Evolutionary conservation across 176 grass and related monocot genomes (phyloP).

Genomic region (Pontederia crassipes): DNA sequence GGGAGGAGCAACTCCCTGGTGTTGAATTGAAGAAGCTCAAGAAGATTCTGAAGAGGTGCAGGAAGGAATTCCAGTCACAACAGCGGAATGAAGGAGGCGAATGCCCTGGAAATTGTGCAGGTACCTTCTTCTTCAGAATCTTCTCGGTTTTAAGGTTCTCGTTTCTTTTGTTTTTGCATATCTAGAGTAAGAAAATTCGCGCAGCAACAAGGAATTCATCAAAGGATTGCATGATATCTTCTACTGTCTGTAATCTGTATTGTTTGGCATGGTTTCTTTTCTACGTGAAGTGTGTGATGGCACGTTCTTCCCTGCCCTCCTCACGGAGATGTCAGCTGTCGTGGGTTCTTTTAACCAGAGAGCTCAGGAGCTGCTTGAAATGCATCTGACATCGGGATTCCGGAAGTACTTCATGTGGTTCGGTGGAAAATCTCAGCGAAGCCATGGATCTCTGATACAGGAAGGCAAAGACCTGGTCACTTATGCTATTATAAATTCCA

Average conservation of each 20-base stretch:
- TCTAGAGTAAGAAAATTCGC: too few relatives aligned
- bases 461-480: constrained; percentile 78
- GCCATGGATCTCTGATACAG: constrained; percentile 39
- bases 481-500: constrained; percentile 85
- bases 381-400: constrained; percentile 69
- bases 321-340: constrained; percentile 64
- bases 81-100: background rate
- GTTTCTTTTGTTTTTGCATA: background rate
- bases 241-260: too few relatives aligned
- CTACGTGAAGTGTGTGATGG: constrained; percentile 69
- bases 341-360: constrained; percentile 76
- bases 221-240: too few relatives aligned
- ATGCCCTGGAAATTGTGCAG: background rate
- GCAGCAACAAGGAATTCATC: too few relatives aligned
- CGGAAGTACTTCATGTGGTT: constrained; percentile 49
- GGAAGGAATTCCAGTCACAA: background rate
- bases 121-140: background rate
- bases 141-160: background rate
- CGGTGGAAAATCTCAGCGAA: constrained; percentile 24
- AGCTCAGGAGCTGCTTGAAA: constrained; percentile 61
- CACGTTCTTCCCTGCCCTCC: constrained; percentile 72
- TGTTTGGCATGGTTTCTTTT: background rate
- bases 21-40: constrained; percentile 8
- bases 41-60: constrained; percentile 9
- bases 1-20: background rate